phyloP scores from a whole-genome alignment of 768 basidiomycete genomes.

The Aureoboletus auriporus region DNA sequence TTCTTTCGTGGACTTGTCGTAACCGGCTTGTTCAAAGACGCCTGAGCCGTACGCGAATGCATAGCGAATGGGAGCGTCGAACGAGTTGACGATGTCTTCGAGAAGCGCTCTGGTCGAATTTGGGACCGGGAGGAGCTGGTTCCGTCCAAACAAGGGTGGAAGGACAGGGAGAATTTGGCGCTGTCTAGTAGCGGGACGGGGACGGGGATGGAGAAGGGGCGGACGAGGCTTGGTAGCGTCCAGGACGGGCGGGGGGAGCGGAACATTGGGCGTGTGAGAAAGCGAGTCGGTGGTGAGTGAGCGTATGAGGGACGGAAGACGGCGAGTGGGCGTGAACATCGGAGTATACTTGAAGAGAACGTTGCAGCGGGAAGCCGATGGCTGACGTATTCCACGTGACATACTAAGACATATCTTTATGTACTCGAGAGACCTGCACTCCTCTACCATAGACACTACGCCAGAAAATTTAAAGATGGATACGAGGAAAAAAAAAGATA shows the following conservation, averaged over 20 bases:
- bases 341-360: slow-evolving; percentile 9
- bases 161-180: slow-evolving; percentile 46
- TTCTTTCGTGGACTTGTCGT: slow-evolving; percentile 33
- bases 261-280: slow-evolving; percentile 23
- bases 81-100: slow-evolving; percentile 73
- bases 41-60: slow-evolving; percentile 98
- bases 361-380: no score
- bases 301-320: slow-evolving; percentile 16
- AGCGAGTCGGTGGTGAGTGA: slow-evolving; percentile 26
- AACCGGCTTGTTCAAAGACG: slow-evolving; percentile 90
- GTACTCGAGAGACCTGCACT: background rate
- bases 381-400: slow-evolving; percentile 11
- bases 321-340: slow-evolving; percentile 24
- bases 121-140: slow-evolving; percentile 77
- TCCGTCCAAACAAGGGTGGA: slow-evolving; percentile 71
- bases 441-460: background rate
- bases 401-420: no score
- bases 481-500: slow-evolving; percentile 6
- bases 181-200: slow-evolving; percentile 31
- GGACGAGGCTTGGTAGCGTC: slow-evolving; percentile 27
- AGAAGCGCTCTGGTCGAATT: slow-evolving; percentile 77
- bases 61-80: slow-evolving; percentile 91
- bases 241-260: slow-evolving; percentile 27
- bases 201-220: slow-evolving; percentile 41
- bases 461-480: slow-evolving; percentile 5